Conservation (phyloP, 768 basidiomycete species). For the Russula ochroleuca region DNA sequence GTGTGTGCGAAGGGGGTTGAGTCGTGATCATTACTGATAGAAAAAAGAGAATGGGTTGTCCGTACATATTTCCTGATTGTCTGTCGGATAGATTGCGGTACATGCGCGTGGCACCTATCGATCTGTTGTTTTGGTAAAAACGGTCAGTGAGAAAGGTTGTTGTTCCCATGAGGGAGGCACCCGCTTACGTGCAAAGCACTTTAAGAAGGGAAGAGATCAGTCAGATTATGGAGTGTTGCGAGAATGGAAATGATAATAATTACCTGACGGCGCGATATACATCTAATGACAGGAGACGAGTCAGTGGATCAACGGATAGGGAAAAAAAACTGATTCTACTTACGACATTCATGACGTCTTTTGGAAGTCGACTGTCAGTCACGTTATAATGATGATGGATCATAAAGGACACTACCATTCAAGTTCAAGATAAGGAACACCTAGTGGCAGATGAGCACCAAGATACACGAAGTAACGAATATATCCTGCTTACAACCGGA, state of each 20-base stretch:
- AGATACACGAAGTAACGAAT: neutral
- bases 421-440: constrained; percentile 21
- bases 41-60: neutral
- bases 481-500: constrained; percentile 10
- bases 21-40: neutral
- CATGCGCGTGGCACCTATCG: constrained; percentile 26
- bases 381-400: neutral
- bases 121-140: constrained; percentile 2
- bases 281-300: constrained; percentile 11
- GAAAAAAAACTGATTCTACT: neutral
- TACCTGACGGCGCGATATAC: constrained; percentile 19
- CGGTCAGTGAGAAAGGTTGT: neutral
- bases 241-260: neutral
- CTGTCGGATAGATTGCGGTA: constrained; percentile 24
- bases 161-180: neutral
- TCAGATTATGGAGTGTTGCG: neutral
- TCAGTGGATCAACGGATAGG: neutral
- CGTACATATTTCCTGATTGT: constrained; percentile 22
- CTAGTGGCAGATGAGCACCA: constrained; percentile 1
- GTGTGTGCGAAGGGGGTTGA: neutral
- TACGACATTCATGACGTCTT: constrained; percentile 23
- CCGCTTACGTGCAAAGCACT: constrained; percentile 26
- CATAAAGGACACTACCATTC: constrained; percentile 8
- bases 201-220: neutral
- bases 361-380: constrained; percentile 4